Evolutionary conservation across 139 green algal species (phyloP).

Genomic region (Trebouxia sp.): DNA sequence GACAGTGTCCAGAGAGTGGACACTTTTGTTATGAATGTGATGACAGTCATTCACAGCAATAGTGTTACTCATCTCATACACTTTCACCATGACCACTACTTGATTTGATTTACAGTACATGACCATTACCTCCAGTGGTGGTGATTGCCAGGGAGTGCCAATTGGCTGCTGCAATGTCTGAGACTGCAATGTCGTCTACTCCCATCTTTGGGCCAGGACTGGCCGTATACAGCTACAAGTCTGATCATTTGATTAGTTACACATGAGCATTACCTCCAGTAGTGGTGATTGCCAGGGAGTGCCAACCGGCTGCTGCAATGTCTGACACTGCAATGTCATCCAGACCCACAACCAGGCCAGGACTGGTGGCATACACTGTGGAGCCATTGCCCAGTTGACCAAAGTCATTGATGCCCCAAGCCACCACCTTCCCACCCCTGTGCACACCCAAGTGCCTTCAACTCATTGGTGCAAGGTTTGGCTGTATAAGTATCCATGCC

Average conservation of each 20-base stretch:
- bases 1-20: no score
- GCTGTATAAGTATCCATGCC: neutral
- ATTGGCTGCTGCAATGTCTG: slow-evolving; percentile 79
- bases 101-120: no score
- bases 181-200: slow-evolving; percentile 58
- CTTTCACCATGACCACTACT: no score
- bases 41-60: no score
- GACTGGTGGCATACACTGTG: slow-evolving; percentile 68
- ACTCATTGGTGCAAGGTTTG: neutral
- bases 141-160: slow-evolving; percentile 84
- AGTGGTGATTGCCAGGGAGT: slow-evolving; percentile 73
- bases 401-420: slow-evolving; percentile 90
- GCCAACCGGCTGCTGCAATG: slow-evolving; percentile 84
- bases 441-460: neutral
- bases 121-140: slow-evolving; percentile 51
- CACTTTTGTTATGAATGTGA: no score
- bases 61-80: no score
- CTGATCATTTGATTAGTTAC: no score
- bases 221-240: slow-evolving; percentile 67
- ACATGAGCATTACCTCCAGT: slow-evolving; percentile 58
- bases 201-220: slow-evolving; percentile 47
- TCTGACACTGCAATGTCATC: slow-evolving; percentile 64
- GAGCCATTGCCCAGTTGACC: slow-evolving; percentile 83
- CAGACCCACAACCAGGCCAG: slow-evolving; percentile 52
- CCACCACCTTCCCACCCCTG: slow-evolving; percentile 55